phyloP scores from a whole-genome alignment of 768 basidiomycete genomes.

The Mycena capillaripes region DNA sequence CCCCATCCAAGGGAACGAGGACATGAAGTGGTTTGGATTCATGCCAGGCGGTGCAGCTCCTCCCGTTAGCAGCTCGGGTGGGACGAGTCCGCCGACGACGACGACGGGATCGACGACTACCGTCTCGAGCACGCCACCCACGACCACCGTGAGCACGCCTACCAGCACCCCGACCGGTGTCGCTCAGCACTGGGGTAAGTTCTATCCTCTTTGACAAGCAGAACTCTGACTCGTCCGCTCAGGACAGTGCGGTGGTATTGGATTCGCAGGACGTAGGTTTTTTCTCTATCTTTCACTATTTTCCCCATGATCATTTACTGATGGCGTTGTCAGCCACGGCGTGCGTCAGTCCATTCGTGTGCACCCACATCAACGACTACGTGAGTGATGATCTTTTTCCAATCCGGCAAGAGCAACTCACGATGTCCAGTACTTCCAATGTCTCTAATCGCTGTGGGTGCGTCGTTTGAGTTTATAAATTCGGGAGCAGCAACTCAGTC shows the following conservation, averaged over 20 bases:
- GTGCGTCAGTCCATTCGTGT: neutral
- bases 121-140: neutral
- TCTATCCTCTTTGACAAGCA: neutral
- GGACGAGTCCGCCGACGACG: neutral
- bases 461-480: too few relatives aligned
- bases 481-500: too few relatives aligned
- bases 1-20: slow-evolving; percentile 62
- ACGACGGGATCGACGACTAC: neutral
- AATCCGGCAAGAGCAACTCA: too few relatives aligned
- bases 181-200: neutral
- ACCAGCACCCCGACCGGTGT: neutral
- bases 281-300: too few relatives aligned
- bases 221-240: neutral
- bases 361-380: too few relatives aligned
- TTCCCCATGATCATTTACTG: neutral
- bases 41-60: too few relatives aligned
- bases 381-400: too few relatives aligned
- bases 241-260: neutral
- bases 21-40: slow-evolving; percentile 64
- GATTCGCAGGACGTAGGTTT: neutral
- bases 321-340: neutral
- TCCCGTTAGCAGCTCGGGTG: too few relatives aligned
- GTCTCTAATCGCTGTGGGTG: too few relatives aligned
- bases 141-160: neutral
- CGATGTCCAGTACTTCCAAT: slow-evolving; percentile 31